Evolutionary conservation across 1,284 basidiomycete species (phyloP).

Genomic region (Cutaneotrichosporon sp.): DNA sequence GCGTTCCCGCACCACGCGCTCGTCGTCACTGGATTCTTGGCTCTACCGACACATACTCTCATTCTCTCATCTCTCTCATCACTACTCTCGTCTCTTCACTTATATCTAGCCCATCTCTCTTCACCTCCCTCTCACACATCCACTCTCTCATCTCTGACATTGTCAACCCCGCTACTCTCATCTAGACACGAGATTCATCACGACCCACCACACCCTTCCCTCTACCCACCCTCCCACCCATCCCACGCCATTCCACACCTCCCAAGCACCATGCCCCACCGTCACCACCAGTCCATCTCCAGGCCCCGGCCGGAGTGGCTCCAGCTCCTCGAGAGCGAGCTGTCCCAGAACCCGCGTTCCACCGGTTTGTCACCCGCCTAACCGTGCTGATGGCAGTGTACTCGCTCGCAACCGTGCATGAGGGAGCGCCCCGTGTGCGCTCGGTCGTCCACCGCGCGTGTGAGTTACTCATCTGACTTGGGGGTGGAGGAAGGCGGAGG

Average conservation of each 20-base stretch:
- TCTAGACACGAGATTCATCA: too few relatives aligned
- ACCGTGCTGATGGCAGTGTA: conserved; percentile 31
- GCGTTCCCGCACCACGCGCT: too few relatives aligned
- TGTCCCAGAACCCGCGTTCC: background rate
- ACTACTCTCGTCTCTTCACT: too few relatives aligned
- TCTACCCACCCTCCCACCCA: too few relatives aligned
- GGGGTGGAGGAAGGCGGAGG: background rate
- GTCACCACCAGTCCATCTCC: background rate
- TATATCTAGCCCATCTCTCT: background rate
- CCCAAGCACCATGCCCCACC: background rate
- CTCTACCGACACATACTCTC: too few relatives aligned
- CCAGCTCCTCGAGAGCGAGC: background rate
- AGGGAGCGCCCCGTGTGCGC: conserved; percentile 42
- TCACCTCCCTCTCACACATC: too few relatives aligned
- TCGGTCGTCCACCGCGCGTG: conserved; percentile 47
- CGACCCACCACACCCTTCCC: too few relatives aligned
- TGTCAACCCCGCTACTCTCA: too few relatives aligned
- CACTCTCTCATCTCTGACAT: too few relatives aligned
- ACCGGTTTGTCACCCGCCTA: background rate
- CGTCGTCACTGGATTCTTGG: too few relatives aligned
- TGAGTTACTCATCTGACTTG: conserved; percentile 22
- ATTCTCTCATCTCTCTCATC: too few relatives aligned
- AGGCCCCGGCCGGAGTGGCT: background rate
- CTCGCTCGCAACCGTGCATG: conserved; percentile 39
- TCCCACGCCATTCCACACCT: too few relatives aligned